A percentile compares a stretch with the other conserved stretches of the same genome.
These are phyloP conservation scores for Solanum dulcamara DNA, from an alignment of 257 asterid species.

Conservation along the genomic window DNA sequence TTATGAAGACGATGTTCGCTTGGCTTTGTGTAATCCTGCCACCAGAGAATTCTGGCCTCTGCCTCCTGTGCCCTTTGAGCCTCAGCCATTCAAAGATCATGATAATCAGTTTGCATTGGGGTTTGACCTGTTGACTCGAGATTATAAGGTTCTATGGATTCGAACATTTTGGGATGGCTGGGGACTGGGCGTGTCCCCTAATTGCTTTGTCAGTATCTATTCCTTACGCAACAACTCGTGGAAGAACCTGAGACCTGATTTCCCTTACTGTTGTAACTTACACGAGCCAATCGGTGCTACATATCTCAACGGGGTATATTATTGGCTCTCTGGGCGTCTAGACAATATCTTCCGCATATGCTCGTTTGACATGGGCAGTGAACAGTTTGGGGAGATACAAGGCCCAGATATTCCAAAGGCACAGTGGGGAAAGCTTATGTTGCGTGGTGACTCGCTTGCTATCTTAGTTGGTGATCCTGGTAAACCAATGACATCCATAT, in stretches of 20 bases:
- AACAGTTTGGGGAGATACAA: background rate
- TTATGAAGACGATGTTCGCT: background rate
- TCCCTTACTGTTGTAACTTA: background rate
- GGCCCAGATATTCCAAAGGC: background rate
- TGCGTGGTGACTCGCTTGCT: background rate
- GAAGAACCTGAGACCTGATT: background rate
- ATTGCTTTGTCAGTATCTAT: background rate
- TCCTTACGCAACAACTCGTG: background rate
- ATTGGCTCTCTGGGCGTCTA: background rate
- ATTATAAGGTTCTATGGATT: background rate
- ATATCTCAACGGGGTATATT: background rate
- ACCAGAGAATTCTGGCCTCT: background rate
- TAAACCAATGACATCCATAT: background rate
- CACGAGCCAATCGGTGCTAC: background rate
- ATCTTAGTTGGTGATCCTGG: background rate
- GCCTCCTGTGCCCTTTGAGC: background rate
- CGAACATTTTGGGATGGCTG: background rate
- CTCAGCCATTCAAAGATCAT: background rate
- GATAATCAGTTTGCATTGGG: background rate
- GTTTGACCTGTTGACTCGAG: background rate
- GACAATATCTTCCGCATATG: background rate
- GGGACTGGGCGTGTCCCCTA: background rate
- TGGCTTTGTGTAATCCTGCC: background rate
- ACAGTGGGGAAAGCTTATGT: background rate
- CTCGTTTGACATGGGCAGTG: background rate